phyloP scores from a whole-genome alignment of 2,329 filamentous ascomycete genomes.

The Ophiostoma montium region DNA sequence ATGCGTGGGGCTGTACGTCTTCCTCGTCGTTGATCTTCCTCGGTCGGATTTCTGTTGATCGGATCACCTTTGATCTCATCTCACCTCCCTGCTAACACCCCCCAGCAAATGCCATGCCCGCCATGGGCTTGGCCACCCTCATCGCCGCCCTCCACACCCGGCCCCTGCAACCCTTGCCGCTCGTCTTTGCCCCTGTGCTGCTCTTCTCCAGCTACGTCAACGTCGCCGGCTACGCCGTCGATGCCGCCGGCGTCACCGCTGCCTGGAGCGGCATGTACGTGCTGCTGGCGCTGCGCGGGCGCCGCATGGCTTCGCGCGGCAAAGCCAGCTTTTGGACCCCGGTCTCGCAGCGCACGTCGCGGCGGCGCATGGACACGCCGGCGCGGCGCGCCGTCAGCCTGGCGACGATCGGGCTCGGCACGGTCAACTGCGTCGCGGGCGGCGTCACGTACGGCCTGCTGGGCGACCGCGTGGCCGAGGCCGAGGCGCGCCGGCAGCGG shows the following conservation, averaged over 20 bases:
- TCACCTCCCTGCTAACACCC: neutral
- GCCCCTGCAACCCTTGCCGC: conserved; percentile 35
- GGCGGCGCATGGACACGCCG: conserved; percentile 14
- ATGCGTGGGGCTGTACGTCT: conserved; percentile 17
- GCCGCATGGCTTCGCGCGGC: conserved; percentile 16
- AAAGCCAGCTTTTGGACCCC: conserved; percentile 13
- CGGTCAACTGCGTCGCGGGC: conserved; percentile 33
- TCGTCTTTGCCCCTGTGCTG: conserved; percentile 36
- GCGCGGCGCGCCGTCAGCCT: conserved; percentile 36
- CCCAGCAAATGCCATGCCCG: conserved; percentile 38
- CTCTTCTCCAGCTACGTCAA: conserved; percentile 45
- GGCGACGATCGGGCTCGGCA: conserved; percentile 34
- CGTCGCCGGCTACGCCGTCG: conserved; percentile 43
- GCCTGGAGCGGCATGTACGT: conserved; percentile 45
- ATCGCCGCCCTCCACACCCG: conserved; percentile 41
- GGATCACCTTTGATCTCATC: neutral
- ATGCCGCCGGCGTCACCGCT: conserved; percentile 39
- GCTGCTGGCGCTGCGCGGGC: conserved; percentile 36
- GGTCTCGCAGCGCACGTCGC: conserved; percentile 25
- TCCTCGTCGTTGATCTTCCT: no score
- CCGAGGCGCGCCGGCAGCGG: conserved; percentile 30
- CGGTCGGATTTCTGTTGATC: no score
- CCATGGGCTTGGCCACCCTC: conserved; percentile 41
- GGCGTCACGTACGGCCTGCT: conserved; percentile 35
- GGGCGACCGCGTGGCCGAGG: conserved; percentile 36